phyloP scores from a whole-genome alignment of 805 yeast species.

The Yamadazyma laniorum region DNA sequence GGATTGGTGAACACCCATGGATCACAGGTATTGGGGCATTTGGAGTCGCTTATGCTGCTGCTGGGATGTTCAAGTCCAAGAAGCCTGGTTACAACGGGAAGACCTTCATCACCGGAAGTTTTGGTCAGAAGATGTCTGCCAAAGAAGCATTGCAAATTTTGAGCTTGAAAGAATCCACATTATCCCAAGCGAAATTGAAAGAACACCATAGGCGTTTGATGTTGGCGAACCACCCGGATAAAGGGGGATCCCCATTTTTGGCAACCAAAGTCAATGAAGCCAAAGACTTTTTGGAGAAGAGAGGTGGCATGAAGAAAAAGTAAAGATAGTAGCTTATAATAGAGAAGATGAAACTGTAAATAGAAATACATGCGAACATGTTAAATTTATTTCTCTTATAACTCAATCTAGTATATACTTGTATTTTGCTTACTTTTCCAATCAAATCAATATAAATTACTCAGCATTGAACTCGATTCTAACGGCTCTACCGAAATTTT shows the following conservation, averaged over 20 bases:
- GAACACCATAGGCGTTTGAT: constrained; percentile 81
- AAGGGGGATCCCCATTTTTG: constrained; percentile 85
- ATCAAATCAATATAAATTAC: no score
- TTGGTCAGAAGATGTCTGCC: constrained; percentile 86
- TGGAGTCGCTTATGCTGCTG: constrained; percentile 58
- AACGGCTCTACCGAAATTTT: constrained; percentile 66
- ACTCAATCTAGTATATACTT: no score
- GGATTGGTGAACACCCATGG: constrained; percentile 76
- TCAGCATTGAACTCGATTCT: constrained; percentile 50
- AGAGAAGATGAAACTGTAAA: no score
- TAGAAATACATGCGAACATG: constrained; percentile 3
- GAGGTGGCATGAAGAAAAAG: constrained; percentile 51
- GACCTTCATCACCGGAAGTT: constrained; percentile 81
- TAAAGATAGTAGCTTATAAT: no score
- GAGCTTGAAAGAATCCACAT: constrained; percentile 64
- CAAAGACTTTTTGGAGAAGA: constrained; percentile 73
- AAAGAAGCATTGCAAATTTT: constrained; percentile 86
- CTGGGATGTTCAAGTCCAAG: constrained; percentile 64
- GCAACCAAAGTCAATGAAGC: constrained; percentile 95
- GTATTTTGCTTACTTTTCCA: no score
- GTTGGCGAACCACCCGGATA: constrained; percentile 91
- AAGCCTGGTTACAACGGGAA: constrained; percentile 68
- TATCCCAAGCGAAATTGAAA: constrained; percentile 63
- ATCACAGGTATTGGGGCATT: constrained; percentile 69
- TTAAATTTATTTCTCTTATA: no score